Conservation (phyloP, 352 stramenopile genomes). For the Blastocystis sp. region DNA sequence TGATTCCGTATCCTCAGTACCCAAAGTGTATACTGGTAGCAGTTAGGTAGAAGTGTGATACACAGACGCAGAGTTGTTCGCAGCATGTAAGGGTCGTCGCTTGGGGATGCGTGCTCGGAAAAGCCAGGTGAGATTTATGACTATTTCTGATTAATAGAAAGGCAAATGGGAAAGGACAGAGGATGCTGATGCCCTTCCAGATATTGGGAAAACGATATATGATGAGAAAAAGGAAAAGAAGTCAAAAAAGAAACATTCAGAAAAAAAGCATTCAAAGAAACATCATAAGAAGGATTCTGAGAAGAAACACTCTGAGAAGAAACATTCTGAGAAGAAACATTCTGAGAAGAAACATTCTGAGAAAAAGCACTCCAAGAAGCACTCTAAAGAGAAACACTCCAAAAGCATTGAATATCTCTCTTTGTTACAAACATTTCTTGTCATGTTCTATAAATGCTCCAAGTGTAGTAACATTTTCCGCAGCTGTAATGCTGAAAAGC, state of each 20-base stretch:
- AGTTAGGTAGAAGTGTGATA: neutral
- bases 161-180: constrained; percentile 32
- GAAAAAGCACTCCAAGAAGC: neutral
- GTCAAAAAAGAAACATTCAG: neutral
- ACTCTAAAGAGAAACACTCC: neutral
- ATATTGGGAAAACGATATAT: constrained; percentile 12
- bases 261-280: neutral
- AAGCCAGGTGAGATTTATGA: neutral
- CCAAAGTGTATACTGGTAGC: constrained; percentile 26
- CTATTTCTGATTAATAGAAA: neutral
- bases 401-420: neutral
- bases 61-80: constrained; percentile 54
- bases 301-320: neutral
- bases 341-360: constrained; percentile 19
- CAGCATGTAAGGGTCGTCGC: constrained; percentile 33
- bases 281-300: neutral
- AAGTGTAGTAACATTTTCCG: constrained; percentile 18
- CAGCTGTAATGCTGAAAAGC: constrained; percentile 18
- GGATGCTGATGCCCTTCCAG: constrained; percentile 2
- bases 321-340: constrained; percentile 9
- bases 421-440: neutral
- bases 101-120: constrained; percentile 31
- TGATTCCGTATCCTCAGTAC: neutral
- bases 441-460: constrained; percentile 1
- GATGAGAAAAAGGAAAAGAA: constrained; percentile 52